These are phyloP conservation scores for Vairimorpha apis DNA, from an alignment of 371 early-diverging fungal species.

Conservation along the genomic window DNA sequence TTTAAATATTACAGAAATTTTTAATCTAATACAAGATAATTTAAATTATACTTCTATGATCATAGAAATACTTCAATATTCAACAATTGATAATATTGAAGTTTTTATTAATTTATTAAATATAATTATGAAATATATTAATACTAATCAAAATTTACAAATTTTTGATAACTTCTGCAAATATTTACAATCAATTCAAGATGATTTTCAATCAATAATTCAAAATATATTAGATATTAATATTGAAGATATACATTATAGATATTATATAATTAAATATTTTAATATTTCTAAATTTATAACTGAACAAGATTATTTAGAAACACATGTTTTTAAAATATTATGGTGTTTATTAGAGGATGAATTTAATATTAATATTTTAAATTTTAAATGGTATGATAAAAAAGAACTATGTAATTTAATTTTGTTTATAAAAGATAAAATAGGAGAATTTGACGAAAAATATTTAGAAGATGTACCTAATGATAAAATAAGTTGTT, in stretches of 20 bases:
- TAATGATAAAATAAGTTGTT: not conserved
- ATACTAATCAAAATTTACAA: not conserved
- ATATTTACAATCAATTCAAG: slow-evolving; percentile 18
- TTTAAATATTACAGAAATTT: too few relatives aligned
- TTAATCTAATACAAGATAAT: too few relatives aligned
- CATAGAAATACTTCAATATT: not conserved
- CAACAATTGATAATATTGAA: slow-evolving; percentile 1
- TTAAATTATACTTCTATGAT: not conserved
- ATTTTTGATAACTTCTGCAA: not conserved
- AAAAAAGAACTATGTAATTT: not conserved
- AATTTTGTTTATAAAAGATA: not conserved
- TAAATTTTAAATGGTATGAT: not conserved
- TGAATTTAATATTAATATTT: slow-evolving; percentile 17
- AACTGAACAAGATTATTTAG: not conserved
- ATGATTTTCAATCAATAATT: slow-evolving; percentile 16
- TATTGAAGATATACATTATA: not conserved
- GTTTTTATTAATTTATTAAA: not conserved
- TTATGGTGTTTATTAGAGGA: slow-evolving; percentile 32
- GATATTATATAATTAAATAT: slow-evolving; percentile 8
- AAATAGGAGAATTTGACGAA: not conserved
- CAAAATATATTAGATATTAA: not conserved
- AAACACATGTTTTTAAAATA: slow-evolving; percentile 36
- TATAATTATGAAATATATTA: not conserved
- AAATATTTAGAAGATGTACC: not conserved
- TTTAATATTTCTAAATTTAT: slow-evolving; percentile 12